A percentile compares a stretch with the other conserved stretches of the same genome.
Evolutionary conservation across 2,329 filamentous ascomycete genomes (phyloP).

Genomic region (Ophiostoma ulmi): DNA sequence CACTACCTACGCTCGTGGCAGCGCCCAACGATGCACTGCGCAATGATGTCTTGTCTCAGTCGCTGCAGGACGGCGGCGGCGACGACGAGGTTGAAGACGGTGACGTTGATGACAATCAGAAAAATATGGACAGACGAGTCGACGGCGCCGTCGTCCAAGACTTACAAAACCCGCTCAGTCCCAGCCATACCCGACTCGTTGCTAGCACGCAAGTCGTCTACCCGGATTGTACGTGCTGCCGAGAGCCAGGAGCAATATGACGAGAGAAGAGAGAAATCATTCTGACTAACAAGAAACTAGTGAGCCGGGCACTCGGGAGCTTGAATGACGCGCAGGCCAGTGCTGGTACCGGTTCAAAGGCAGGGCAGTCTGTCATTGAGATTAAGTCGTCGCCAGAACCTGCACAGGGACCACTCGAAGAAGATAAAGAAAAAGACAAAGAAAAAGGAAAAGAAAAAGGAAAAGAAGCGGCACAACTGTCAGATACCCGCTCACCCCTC

Average conservation of each 20-base stretch:
- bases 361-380: background rate
- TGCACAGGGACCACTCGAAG: background rate
- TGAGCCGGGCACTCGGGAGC: background rate
- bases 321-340: background rate
- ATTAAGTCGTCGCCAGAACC: background rate
- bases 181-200: slow-evolving; percentile 1
- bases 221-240: slow-evolving; percentile 48
- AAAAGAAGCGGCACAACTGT: slow-evolving; percentile 29
- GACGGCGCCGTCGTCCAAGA: background rate
- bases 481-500: slow-evolving; percentile 49
- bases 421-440: background rate
- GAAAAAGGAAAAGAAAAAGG: background rate
- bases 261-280: background rate
- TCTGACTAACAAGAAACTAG: slow-evolving; percentile 55
- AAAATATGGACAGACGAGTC: background rate
- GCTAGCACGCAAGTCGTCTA: slow-evolving; percentile 36
- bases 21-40: background rate
- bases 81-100: slow-evolving; percentile 9
- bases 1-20: background rate
- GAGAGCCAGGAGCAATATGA: background rate
- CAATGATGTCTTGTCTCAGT: slow-evolving; percentile 16
- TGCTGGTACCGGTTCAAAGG: background rate
- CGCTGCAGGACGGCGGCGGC: slow-evolving; percentile 17
- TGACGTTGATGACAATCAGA: background rate
- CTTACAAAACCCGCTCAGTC: slow-evolving; percentile 8